A percentile compares a stretch with the other conserved stretches of the same genome.
These are phyloP conservation scores for Ustilago esculenta DNA, from an alignment of 1,284 basidiomycete genomes.

Conservation along the genomic window DNA sequence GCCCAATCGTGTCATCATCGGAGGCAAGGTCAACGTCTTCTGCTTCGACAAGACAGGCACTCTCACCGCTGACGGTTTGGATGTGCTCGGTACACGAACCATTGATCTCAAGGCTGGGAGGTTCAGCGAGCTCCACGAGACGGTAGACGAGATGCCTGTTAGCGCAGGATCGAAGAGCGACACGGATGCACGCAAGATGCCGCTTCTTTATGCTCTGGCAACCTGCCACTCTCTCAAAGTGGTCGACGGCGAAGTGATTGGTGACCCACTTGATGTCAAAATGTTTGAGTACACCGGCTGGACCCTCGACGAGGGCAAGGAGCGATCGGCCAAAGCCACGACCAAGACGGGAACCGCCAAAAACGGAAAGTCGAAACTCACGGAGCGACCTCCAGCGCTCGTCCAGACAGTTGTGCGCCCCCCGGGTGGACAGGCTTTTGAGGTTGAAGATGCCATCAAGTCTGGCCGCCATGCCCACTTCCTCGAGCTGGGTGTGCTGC, in stretches of 20 bases:
- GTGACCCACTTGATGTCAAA: slow-evolving; percentile 89
- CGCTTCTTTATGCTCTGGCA: slow-evolving; percentile 88
- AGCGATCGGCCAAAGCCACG: slow-evolving; percentile 51
- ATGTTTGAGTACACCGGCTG: slow-evolving; percentile 95
- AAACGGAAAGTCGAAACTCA: slow-evolving; percentile 66
- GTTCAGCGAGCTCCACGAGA: slow-evolving; percentile 90
- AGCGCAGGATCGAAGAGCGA: slow-evolving; percentile 58
- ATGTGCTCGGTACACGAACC: slow-evolving; percentile 76
- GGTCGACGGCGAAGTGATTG: slow-evolving; percentile 86
- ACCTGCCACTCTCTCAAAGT: slow-evolving; percentile 96
- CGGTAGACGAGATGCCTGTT: slow-evolving; percentile 84
- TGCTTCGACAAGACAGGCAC: slow-evolving; percentile 99
- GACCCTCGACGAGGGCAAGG: slow-evolving; percentile 85
- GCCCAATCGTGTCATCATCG: slow-evolving; percentile 93
- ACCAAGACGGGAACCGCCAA: slow-evolving; percentile 61
- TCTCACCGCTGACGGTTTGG: slow-evolving; percentile 95
- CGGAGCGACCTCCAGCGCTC: slow-evolving; percentile 83
- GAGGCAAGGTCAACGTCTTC: slow-evolving; percentile 95
- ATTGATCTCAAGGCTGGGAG: slow-evolving; percentile 70
- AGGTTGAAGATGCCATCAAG: slow-evolving; percentile 85
- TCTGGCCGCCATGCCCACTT: slow-evolving; percentile 92
- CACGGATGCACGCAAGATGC: slow-evolving; percentile 76
- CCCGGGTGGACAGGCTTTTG: slow-evolving; percentile 87
- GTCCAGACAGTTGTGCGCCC: slow-evolving; percentile 97
- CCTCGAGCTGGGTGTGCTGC: slow-evolving; percentile 89